Evolutionary conservation across 2,329 filamentous ascomycete species (phyloP).

Genomic region (Fusarium hainanense): DNA sequence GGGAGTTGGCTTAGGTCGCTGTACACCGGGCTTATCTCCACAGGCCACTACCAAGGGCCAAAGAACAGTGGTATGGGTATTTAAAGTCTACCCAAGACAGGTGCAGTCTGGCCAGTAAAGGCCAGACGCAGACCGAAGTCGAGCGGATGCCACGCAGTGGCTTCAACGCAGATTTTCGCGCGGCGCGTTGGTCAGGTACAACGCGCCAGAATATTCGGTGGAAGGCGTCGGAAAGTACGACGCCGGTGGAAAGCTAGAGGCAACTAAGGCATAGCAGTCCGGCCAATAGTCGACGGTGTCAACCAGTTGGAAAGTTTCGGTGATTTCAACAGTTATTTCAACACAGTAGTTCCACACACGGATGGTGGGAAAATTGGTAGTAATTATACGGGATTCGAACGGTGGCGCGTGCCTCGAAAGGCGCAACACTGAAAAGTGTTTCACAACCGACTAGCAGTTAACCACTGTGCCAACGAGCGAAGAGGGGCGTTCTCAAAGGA

Average conservation of each 20-base stretch:
- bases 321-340: too few species aligned
- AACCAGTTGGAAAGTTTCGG: too few species aligned
- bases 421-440: neutral
- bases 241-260: neutral
- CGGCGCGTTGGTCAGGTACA: neutral
- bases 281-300: too few species aligned
- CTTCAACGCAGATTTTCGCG: neutral
- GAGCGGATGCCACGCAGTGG: neutral
- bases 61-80: too few species aligned
- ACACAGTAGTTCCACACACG: neutral
- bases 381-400: conserved; percentile 33
- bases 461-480: conserved; percentile 4
- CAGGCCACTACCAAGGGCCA: conserved; percentile 32
- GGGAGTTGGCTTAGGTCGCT: neutral
- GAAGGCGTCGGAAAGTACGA: neutral
- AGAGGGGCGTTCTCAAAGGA: neutral
- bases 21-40: neutral
- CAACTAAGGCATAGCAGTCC: neutral
- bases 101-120: neutral
- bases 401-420: neutral
- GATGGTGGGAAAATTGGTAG: conserved; percentile 13
- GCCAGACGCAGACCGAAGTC: too few species aligned
- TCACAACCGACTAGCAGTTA: neutral
- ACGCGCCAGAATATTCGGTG: neutral
- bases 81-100: neutral